Evolutionary conservation across 768 basidiomycete genomes (phyloP).

Genomic region (Clitopilus hobsonii): DNA sequence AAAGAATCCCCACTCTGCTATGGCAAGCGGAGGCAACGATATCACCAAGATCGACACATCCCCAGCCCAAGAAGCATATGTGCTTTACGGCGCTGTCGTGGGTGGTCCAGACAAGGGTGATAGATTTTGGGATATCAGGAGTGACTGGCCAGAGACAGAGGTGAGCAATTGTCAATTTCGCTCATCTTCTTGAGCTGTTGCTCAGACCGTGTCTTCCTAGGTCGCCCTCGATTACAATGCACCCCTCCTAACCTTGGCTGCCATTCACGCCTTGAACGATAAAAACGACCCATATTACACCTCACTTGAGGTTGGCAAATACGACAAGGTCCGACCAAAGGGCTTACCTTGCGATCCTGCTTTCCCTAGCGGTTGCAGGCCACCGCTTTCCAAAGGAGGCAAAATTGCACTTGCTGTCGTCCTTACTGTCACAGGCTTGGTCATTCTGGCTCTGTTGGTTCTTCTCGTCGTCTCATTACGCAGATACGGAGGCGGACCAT

Average conservation of each 20-base stretch:
- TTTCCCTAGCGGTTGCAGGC: slow-evolving; percentile 48
- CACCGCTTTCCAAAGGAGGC: slow-evolving; percentile 51
- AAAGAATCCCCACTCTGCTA: slow-evolving; percentile 84
- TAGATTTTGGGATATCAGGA: slow-evolving; percentile 78
- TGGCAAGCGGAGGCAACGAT: slow-evolving; percentile 80
- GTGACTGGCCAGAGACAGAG: slow-evolving; percentile 89
- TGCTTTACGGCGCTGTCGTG: slow-evolving; percentile 83
- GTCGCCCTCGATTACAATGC: slow-evolving; percentile 88
- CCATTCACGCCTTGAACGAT: slow-evolving; percentile 69
- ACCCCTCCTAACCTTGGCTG: slow-evolving; percentile 81
- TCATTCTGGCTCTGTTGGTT: slow-evolving; percentile 43
- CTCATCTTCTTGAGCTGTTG: background rate
- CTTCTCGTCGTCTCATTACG: slow-evolving; percentile 31
- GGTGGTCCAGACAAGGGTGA: slow-evolving; percentile 82
- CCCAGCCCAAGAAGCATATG: slow-evolving; percentile 67
- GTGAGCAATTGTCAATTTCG: slow-evolving; percentile 26
- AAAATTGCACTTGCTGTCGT: slow-evolving; percentile 70
- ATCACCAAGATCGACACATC: slow-evolving; percentile 64
- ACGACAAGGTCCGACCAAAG: slow-evolving; percentile 52
- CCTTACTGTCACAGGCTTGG: slow-evolving; percentile 55
- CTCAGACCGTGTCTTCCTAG: slow-evolving; percentile 23
- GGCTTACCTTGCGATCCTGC: slow-evolving; percentile 80
- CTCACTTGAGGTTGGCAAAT: slow-evolving; percentile 61
- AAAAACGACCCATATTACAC: slow-evolving; percentile 75
- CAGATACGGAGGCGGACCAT: background rate